A percentile compares a stretch with the other conserved stretches of the same genome.
phyloP scores from a whole-genome alignment of 2,329 filamentous ascomycete genomes.

The Paramyrothecium sp. region DNA sequence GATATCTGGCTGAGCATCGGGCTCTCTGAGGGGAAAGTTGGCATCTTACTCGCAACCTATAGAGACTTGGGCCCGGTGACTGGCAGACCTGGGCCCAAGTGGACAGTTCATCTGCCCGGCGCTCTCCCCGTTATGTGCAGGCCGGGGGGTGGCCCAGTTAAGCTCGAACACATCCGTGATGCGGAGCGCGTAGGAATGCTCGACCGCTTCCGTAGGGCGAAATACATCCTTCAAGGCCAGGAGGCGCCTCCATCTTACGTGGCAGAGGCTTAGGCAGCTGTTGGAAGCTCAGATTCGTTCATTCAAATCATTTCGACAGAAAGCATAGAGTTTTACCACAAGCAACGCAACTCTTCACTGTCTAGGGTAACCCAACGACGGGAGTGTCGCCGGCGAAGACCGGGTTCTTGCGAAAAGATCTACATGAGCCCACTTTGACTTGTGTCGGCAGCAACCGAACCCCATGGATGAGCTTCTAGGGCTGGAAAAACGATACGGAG shows the following conservation, averaged over 20 bases:
- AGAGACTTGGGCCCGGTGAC: not conserved
- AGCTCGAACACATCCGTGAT: not conserved
- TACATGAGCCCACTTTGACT: too few species aligned
- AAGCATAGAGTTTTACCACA: too few species aligned
- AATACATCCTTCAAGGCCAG: not conserved
- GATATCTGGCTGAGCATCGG: not conserved
- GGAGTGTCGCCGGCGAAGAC: too few species aligned
- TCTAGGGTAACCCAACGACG: too few species aligned
- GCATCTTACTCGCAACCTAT: not conserved
- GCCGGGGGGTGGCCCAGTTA: not conserved
- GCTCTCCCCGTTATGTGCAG: not conserved
- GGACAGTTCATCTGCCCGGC: not conserved
- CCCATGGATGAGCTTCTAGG: too few species aligned
- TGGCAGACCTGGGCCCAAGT: not conserved
- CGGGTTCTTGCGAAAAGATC: too few species aligned
- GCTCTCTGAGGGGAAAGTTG: not conserved
- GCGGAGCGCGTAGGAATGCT: not conserved
- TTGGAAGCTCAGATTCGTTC: too few species aligned
- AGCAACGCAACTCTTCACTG: too few species aligned
- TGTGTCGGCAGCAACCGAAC: too few species aligned
- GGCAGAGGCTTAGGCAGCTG: not conserved
- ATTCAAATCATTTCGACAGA: too few species aligned
- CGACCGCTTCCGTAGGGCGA: not conserved
- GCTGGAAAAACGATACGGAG: too few species aligned
- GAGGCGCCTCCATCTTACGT: not conserved